Evolutionary conservation across 371 early-diverging fungal genomes (phyloP).

Genomic region (Saksenaea vasiformis): DNA sequence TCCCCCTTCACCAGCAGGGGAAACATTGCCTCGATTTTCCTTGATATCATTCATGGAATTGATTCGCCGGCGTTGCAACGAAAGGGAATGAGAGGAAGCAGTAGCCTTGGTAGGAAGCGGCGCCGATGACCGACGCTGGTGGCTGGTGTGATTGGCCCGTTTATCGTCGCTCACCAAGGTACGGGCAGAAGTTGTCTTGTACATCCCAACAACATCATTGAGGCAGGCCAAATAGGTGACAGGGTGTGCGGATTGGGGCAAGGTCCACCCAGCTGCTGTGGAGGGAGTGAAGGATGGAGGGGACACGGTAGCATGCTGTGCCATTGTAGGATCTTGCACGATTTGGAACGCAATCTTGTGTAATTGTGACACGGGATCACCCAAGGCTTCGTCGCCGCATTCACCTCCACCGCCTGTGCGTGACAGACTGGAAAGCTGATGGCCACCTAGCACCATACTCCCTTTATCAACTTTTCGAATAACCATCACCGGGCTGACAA

Average conservation of each 20-base stretch:
- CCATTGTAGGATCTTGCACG: slow-evolving; percentile 38
- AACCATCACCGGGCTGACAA: slow-evolving; percentile 75
- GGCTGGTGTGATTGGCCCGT: background rate
- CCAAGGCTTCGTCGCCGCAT: slow-evolving; percentile 50
- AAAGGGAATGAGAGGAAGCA: slow-evolving; percentile 12
- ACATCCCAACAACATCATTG: slow-evolving; percentile 77
- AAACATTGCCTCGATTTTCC: slow-evolving; percentile 12
- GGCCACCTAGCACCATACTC: slow-evolving; percentile 72
- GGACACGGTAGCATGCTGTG: slow-evolving; percentile 25
- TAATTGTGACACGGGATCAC: slow-evolving; percentile 75
- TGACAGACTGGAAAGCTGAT: slow-evolving; percentile 43
- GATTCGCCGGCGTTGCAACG: slow-evolving; percentile 37
- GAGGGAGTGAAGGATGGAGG: slow-evolving; percentile 15
- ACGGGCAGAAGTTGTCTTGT: slow-evolving; percentile 66
- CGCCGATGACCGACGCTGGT: background rate
- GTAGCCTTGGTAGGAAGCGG: background rate
- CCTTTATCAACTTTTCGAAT: slow-evolving; percentile 76
- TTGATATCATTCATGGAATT: slow-evolving; percentile 42
- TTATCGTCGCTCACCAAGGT: slow-evolving; percentile 17
- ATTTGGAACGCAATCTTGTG: slow-evolving; percentile 86
- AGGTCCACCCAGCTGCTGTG: slow-evolving; percentile 13
- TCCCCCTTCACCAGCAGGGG: slow-evolving; percentile 28
- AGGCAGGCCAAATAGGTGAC: slow-evolving; percentile 74
- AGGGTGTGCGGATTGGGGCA: slow-evolving; percentile 44
- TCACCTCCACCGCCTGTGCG: slow-evolving; percentile 40